Percentiles rank a stretch among this genome's conserved stretches.
These are phyloP conservation scores for Suillus ampliporus DNA, from an alignment of 768 basidiomycete species.

Conservation along the genomic window DNA sequence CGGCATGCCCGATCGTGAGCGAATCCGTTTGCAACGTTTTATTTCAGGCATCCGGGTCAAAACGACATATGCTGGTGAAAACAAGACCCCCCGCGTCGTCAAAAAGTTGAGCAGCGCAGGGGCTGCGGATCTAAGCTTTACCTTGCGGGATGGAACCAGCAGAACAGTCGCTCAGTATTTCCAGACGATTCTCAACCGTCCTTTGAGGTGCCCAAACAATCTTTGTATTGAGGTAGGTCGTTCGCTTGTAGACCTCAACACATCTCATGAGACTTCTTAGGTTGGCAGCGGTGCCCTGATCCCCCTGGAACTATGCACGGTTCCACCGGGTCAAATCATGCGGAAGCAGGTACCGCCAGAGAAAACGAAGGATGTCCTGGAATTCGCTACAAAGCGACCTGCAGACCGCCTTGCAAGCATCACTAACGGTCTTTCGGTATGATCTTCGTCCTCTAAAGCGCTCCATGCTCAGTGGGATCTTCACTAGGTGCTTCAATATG, in stretches of 20 bases:
- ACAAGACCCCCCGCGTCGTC: slow-evolving; percentile 59
- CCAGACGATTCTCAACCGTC: slow-evolving; percentile 52
- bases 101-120: slow-evolving; percentile 61
- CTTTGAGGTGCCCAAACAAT: slow-evolving; percentile 63
- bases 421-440: slow-evolving; percentile 55
- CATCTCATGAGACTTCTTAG: slow-evolving; percentile 43
- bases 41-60: slow-evolving; percentile 56
- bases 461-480: not conserved
- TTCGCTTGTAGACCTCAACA: slow-evolving; percentile 2
- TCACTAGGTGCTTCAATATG: slow-evolving; percentile 63
- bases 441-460: slow-evolving; percentile 1
- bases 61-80: slow-evolving; percentile 46
- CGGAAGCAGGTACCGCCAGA: slow-evolving; percentile 73
- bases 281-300: slow-evolving; percentile 64
- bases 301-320: slow-evolving; percentile 70
- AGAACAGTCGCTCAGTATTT: slow-evolving; percentile 72
- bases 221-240: slow-evolving; percentile 69
- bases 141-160: slow-evolving; percentile 56
- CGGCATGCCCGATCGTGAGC: slow-evolving; percentile 55
- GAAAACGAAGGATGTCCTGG: slow-evolving; percentile 64
- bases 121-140: slow-evolving; percentile 60
- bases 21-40: slow-evolving; percentile 59
- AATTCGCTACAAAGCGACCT: slow-evolving; percentile 72
- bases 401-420: slow-evolving; percentile 62
- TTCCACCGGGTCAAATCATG: slow-evolving; percentile 72